phyloP scores from a whole-genome alignment of 495 filamentous ascomycete species.

The Collariella sp. region DNA sequence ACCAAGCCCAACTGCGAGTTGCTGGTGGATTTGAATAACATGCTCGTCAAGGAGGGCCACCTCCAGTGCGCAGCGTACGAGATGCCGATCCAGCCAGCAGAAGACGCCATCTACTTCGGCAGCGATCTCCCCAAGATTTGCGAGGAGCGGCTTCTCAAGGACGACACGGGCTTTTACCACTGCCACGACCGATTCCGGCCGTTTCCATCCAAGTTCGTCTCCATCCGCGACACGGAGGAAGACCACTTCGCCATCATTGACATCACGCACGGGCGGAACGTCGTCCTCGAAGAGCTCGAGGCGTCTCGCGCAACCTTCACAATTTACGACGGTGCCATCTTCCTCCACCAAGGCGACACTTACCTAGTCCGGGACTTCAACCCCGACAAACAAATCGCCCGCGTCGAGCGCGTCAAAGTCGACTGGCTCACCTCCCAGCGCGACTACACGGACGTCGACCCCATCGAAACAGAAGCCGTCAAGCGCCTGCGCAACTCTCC shows the following conservation, averaged over 20 bases:
- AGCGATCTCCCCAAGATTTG: slow-evolving; percentile 64
- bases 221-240: slow-evolving; percentile 88
- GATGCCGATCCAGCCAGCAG: slow-evolving; percentile 73
- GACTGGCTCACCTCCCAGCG: slow-evolving; percentile 93
- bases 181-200: slow-evolving; percentile 84
- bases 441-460: slow-evolving; percentile 93
- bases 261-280: slow-evolving; percentile 69
- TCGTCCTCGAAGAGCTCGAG: slow-evolving; percentile 91
- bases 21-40: slow-evolving; percentile 82
- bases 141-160: slow-evolving; percentile 62
- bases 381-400: slow-evolving; percentile 64
- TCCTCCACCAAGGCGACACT: slow-evolving; percentile 86
- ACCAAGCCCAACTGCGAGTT: slow-evolving; percentile 81
- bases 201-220: slow-evolving; percentile 69
- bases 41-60: slow-evolving; percentile 86
- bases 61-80: slow-evolving; percentile 94
- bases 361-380: slow-evolving; percentile 89
- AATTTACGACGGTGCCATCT: slow-evolving; percentile 95
- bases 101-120: slow-evolving; percentile 75
- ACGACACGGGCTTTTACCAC: slow-evolving; percentile 75
- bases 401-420: slow-evolving; percentile 67
- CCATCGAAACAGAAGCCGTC: slow-evolving; percentile 73
- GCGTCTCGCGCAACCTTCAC: slow-evolving; percentile 91
- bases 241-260: slow-evolving; percentile 90
- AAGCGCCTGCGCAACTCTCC: slow-evolving; percentile 47